phyloP scores from a whole-genome alignment of 2,329 filamentous ascomycete species.

The Gyromitra esculenta region DNA sequence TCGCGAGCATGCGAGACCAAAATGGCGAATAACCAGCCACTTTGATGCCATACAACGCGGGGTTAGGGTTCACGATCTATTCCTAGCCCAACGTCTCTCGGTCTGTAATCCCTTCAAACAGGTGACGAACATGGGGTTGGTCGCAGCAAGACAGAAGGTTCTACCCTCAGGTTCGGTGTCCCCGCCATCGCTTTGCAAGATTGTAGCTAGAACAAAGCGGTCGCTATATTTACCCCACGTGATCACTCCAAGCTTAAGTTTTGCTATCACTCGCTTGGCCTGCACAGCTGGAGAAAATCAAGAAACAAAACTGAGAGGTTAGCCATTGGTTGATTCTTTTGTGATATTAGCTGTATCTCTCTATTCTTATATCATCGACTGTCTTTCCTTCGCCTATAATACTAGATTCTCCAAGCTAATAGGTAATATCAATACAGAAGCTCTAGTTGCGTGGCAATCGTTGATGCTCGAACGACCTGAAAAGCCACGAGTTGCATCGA shows the following conservation, averaged over 20 bases:
- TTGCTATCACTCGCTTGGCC: neutral
- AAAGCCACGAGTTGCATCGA: neutral
- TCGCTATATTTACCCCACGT: too few relatives aligned
- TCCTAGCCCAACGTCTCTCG: neutral
- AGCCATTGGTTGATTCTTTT: neutral
- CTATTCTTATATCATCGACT: neutral
- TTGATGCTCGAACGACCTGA: neutral
- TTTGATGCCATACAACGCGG: neutral
- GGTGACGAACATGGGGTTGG: too few relatives aligned
- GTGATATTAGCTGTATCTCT: neutral
- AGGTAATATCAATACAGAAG: neutral
- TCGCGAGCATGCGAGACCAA: neutral
- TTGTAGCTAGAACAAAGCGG: too few relatives aligned
- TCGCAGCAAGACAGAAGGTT: too few relatives aligned
- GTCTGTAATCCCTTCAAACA: too few relatives aligned
- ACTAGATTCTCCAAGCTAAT: too few relatives aligned
- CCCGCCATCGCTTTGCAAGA: too few relatives aligned
- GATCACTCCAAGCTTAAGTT: too few relatives aligned
- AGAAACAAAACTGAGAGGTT: neutral
- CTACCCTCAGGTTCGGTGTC: too few relatives aligned
- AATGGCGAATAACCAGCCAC: neutral
- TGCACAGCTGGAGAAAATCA: neutral
- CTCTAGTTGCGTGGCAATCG: neutral
- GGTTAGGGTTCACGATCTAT: neutral
- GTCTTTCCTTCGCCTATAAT: too few relatives aligned